Evolutionary conservation across 2,329 filamentous ascomycete genomes (phyloP).

Genomic region (Parasarocladium wereldwijsianum): DNA sequence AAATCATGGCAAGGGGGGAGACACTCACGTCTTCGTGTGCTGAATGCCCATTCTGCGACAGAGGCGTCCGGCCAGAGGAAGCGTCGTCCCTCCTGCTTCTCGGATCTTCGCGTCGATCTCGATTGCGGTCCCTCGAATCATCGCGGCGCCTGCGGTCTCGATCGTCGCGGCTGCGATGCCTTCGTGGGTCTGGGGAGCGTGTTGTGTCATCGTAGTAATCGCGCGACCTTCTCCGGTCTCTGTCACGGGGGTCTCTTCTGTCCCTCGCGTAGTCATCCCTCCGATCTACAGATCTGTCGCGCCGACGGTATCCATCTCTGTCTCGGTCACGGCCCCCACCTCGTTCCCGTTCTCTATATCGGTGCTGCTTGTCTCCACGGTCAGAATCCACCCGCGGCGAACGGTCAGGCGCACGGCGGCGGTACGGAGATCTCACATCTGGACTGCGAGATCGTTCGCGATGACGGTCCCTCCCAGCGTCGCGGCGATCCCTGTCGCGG

Average conservation of each 20-base stretch:
- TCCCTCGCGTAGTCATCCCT: constrained; percentile 48
- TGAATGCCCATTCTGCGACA: constrained; percentile 30
- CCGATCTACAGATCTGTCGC: constrained; percentile 56
- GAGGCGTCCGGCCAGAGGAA: constrained; percentile 34
- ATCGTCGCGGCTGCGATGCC: constrained; percentile 42
- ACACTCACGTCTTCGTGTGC: constrained; percentile 48
- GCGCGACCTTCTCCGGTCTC: constrained; percentile 51
- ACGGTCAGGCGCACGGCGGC: constrained; percentile 6
- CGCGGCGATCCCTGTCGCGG: constrained; percentile 36
- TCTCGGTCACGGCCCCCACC: constrained; percentile 38
- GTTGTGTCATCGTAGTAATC: constrained; percentile 44
- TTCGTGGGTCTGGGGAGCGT: constrained; percentile 42
- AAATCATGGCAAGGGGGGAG: too few relatives aligned
- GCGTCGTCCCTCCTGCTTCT: constrained; percentile 53
- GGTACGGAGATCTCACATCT: constrained; percentile 34
- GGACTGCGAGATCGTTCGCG: constrained; percentile 48
- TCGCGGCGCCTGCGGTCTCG: constrained; percentile 59
- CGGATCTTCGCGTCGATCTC: constrained; percentile 48
- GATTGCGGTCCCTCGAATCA: constrained; percentile 53
- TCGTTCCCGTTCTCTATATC: constrained; percentile 39
- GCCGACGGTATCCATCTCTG: constrained; percentile 36
- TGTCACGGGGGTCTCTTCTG: constrained; percentile 37
- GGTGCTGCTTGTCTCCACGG: constrained; percentile 29
- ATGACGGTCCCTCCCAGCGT: constrained; percentile 29
- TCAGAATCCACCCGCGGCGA: constrained; percentile 30